Evolutionary conservation across 2,329 filamentous ascomycete species (phyloP).

Genomic region (Fusarium torreyae): DNA sequence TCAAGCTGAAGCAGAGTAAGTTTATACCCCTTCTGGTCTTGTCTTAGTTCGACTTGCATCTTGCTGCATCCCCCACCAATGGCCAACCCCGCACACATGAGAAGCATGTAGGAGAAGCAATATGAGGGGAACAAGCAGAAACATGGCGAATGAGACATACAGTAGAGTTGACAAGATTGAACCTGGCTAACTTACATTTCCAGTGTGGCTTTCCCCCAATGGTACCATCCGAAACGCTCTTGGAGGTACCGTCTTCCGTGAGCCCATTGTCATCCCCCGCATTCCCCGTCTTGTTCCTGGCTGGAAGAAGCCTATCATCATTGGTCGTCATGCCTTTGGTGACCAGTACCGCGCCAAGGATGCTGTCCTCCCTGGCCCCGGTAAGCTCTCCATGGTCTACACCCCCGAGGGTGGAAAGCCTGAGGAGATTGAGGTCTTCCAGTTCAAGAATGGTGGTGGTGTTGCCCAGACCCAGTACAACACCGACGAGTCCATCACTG

Average conservation of each 20-base stretch:
- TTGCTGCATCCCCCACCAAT: conserved; percentile 40
- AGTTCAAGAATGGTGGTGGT: conserved; percentile 89
- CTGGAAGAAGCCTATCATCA: conserved; percentile 99
- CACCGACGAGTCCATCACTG: conserved; percentile 93
- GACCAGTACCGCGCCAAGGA: conserved; percentile 99
- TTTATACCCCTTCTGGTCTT: conserved; percentile 41
- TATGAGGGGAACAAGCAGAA: conserved; percentile 26
- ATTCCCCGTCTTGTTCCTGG: conserved; percentile 95
- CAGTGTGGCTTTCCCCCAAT: conserved; percentile 98
- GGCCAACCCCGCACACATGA: conserved; percentile 48
- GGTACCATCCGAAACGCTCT: conserved; percentile 84
- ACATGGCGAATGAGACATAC: conserved; percentile 34
- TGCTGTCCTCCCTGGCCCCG: conserved; percentile 83
- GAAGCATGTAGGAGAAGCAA: conserved; percentile 21
- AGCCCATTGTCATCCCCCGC: conserved; percentile 95
- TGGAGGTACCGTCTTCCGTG: conserved; percentile 98
- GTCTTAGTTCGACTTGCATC: conserved; percentile 31
- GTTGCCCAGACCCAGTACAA: conserved; percentile 98
- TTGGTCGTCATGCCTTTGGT: conserved; percentile 97
- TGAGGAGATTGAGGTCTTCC: conserved; percentile 89
- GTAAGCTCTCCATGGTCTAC: conserved; percentile 95
- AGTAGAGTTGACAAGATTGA: conserved; percentile 19
- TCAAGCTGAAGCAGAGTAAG: conserved; percentile 97
- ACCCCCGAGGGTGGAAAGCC: conserved; percentile 87
- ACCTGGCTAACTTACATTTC: conserved; percentile 40